Conservation (phyloP, 495 filamentous ascomycete species). For the Trichoderma reesei region DNA sequence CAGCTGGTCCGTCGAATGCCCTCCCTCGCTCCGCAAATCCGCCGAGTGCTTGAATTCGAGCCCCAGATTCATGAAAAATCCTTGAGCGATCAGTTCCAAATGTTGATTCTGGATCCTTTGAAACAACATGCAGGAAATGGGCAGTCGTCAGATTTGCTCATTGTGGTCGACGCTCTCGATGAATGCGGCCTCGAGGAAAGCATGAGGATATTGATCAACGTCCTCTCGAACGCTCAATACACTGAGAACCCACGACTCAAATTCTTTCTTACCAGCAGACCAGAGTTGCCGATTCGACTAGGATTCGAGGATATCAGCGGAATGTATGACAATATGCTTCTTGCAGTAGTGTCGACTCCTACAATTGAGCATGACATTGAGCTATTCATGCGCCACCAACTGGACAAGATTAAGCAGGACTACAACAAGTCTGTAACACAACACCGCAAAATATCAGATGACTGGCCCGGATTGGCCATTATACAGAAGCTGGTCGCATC, state of each 20-base stretch:
- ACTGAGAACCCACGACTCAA: conserved; percentile 7
- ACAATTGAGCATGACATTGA: conserved; percentile 28
- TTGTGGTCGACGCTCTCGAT: conserved; percentile 47
- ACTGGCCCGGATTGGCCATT: conserved; percentile 33
- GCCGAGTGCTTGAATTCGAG: conserved; percentile 28
- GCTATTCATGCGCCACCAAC: conserved; percentile 22
- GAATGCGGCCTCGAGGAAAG: conserved; percentile 38
- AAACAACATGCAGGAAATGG: conserved; percentile 8
- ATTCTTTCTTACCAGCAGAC: conserved; percentile 31
- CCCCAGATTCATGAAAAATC: conserved; percentile 27
- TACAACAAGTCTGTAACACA: conserved; percentile 16
- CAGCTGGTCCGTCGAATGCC: conserved; percentile 29
- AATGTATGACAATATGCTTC: conserved; percentile 21
- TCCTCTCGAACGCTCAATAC: conserved; percentile 22
- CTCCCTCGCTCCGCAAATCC: conserved; percentile 20
- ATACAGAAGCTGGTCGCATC: conserved; percentile 25
- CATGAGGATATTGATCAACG: conserved; percentile 26
- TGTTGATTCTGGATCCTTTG: conserved; percentile 38
- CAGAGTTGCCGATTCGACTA: conserved; percentile 33
- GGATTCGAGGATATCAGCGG: conserved; percentile 22
- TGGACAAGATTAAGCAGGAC: conserved; percentile 16
- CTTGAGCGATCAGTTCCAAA: conserved; percentile 37
- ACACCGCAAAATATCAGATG: conserved; percentile 12
- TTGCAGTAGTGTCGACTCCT: conserved; percentile 24
- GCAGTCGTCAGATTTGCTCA: conserved; percentile 15